Evolutionary conservation across 2,329 filamentous ascomycete species (phyloP), one percentile per base, ranked within the genome.

Genomic region (Aspergillus quadricinctus): DNA sequence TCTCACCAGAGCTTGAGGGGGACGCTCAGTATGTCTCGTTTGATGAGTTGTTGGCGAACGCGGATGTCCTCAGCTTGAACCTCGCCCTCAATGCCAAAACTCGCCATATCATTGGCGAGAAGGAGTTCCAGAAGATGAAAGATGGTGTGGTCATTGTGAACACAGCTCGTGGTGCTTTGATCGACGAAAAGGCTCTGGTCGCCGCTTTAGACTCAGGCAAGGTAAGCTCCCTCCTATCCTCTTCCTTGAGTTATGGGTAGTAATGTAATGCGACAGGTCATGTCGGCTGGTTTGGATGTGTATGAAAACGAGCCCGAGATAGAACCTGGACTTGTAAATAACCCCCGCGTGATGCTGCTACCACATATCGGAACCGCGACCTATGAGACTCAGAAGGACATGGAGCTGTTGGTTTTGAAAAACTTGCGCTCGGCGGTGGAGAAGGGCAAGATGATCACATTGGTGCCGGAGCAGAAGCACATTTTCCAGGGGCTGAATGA

Each of bases 301-400:
- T 79, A 78, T 53, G 77, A 79, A 61, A 71, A 78, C 23, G 77
- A 79, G 63, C 77, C 77, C 2, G 64, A 69, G 23, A 67, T 79
- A 37, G 72, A 85, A 59, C 73, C 75, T 0, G 83, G 80, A 0
- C 66, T 79, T 43, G 61, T 78, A 25, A 71, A 71, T 49, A 78
- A 77, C 61, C 69, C 73, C 4, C 69, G 69, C 43, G 74, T 75
- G n/a, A 81, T 85, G 62, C 63, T 86, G 61, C 66, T 85, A 59
- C 83, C 83, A 41, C 83, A 86, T 63, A 80, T 86, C 60, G 83
- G 83, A 21, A 86, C 83, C 1, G 78, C 73, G 57, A 85, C 83
- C 10, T 81, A 77, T 64, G 83, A 86, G 69, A 85, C 82, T 23
- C 82, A 85, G 71, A 80, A 78, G 61, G 81, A 84, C 54, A 86